These are phyloP conservation scores for Diphasiastrum complanatum DNA, from an alignment of 83 land plant species.

Conservation along the genomic window DNA sequence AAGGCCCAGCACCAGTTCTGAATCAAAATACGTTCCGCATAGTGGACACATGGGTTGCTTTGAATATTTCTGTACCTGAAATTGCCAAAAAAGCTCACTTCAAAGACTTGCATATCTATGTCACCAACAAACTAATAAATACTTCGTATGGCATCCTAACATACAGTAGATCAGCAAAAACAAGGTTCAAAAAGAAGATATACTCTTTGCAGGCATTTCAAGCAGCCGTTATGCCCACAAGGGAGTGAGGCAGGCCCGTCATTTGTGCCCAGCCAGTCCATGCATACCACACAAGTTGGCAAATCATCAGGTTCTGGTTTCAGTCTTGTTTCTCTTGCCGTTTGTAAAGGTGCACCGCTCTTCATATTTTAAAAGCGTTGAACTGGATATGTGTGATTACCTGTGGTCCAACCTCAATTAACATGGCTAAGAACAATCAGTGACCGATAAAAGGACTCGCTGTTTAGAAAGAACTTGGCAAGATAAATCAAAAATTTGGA, in stretches of 20 bases:
- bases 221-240: conserved; percentile 39
- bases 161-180: neutral
- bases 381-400: too few species aligned
- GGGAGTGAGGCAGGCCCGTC: conserved; percentile 40
- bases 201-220: conserved; percentile 29
- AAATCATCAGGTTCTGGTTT: too few species aligned
- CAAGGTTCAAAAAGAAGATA: neutral
- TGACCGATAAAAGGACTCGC: too few species aligned
- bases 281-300: conserved; percentile 38
- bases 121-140: neutral
- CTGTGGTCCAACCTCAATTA: too few species aligned
- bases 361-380: too few species aligned
- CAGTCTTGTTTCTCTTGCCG: too few species aligned
- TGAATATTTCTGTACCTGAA: conserved; percentile 18
- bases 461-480: too few species aligned
- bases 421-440: too few species aligned
- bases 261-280: conserved; percentile 34
- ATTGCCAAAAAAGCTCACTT: neutral
- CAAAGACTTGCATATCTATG: neutral
- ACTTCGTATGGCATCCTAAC: neutral
- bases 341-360: too few species aligned
- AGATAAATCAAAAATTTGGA: too few species aligned
- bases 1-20: conserved; percentile 11
- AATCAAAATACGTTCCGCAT: conserved; percentile 23
- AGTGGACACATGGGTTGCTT: conserved; percentile 13